Evolutionary conservation across 306 rosid species (phyloP).

Genomic region (Begonia peltatifolia): DNA sequence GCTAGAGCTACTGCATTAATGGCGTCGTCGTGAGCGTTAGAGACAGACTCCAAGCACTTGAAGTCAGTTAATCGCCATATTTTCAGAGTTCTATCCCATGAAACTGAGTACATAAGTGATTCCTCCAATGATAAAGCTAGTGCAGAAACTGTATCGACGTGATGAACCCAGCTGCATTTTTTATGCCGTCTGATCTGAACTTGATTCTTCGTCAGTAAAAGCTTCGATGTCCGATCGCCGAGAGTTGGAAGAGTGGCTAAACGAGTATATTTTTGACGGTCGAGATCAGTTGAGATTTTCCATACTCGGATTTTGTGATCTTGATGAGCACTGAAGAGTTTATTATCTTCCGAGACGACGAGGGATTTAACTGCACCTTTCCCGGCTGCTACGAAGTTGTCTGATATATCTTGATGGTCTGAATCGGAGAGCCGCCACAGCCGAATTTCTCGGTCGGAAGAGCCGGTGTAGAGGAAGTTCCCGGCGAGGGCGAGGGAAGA

Average conservation of each 20-base stretch:
- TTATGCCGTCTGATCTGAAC: slow-evolving; percentile 73
- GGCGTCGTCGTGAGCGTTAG: slow-evolving; percentile 74
- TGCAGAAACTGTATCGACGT: slow-evolving; percentile 75
- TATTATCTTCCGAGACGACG: slow-evolving; percentile 32
- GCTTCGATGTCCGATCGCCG: slow-evolving; percentile 42
- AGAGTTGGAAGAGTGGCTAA: slow-evolving; percentile 76
- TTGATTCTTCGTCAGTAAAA: slow-evolving; percentile 50
- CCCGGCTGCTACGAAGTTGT: slow-evolving; percentile 31
- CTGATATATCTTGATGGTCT: slow-evolving; percentile 1
- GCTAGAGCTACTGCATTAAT: slow-evolving; percentile 58
- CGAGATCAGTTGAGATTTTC: slow-evolving; percentile 25
- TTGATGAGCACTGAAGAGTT: slow-evolving; percentile 77
- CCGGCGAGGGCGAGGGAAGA: slow-evolving; percentile 50
- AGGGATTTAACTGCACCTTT: slow-evolving; percentile 75
- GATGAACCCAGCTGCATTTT: slow-evolving; percentile 81
- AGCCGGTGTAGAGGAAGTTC: slow-evolving; percentile 52
- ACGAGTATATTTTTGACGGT: slow-evolving; percentile 33
- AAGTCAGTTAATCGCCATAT: slow-evolving; percentile 66
- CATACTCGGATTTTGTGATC: slow-evolving; percentile 84
- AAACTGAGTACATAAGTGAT: slow-evolving; percentile 53
- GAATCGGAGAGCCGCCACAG: slow-evolving; percentile 30
- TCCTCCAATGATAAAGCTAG: slow-evolving; percentile 62
- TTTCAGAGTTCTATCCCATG: slow-evolving; percentile 87
- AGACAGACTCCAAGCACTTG: slow-evolving; percentile 64
- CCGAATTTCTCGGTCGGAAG: slow-evolving; percentile 59